phyloP scores from a whole-genome alignment of 2,329 filamentous ascomycete genomes.

The Elsinoe australis region DNA sequence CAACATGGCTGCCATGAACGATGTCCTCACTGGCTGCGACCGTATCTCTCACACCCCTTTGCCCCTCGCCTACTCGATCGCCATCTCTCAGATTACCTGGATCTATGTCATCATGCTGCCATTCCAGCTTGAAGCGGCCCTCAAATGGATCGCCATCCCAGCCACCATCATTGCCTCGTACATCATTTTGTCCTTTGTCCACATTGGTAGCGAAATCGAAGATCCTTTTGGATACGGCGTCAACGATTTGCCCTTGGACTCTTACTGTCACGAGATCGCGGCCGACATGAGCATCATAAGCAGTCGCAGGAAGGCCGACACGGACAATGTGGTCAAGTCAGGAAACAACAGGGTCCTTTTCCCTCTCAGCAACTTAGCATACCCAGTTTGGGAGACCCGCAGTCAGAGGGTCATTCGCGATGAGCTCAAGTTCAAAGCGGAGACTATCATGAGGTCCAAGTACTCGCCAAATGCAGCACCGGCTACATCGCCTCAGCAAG shows the following conservation, averaged over 20 bases:
- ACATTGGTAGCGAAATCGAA: slow-evolving; percentile 74
- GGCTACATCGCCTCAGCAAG: slow-evolving; percentile 6
- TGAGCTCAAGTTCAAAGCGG: slow-evolving; percentile 30
- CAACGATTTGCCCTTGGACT: slow-evolving; percentile 70
- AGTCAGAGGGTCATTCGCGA: slow-evolving; percentile 38
- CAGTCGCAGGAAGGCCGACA: slow-evolving; percentile 46
- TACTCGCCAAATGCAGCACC: slow-evolving; percentile 9
- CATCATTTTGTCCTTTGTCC: slow-evolving; percentile 70
- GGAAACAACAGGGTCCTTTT: slow-evolving; percentile 49
- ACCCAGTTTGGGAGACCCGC: slow-evolving; percentile 31
- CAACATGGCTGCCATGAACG: slow-evolving; percentile 58
- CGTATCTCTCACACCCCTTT: slow-evolving; percentile 75
- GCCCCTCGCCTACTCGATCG: slow-evolving; percentile 73
- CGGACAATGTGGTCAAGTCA: slow-evolving; percentile 45
- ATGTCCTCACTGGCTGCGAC: slow-evolving; percentile 64
- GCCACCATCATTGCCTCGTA: slow-evolving; percentile 62
- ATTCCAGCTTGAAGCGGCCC: slow-evolving; percentile 62
- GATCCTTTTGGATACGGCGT: slow-evolving; percentile 79
- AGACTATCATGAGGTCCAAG: slow-evolving; percentile 12
- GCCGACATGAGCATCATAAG: slow-evolving; percentile 68
- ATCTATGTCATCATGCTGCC: slow-evolving; percentile 73
- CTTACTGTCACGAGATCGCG: slow-evolving; percentile 67
- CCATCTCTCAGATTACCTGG: slow-evolving; percentile 80
- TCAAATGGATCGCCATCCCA: slow-evolving; percentile 70
- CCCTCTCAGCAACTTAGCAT: slow-evolving; percentile 44